A percentile compares a stretch with the other conserved stretches of the same genome.
Evolutionary conservation across 179 eudicot genomes (phyloP).

Genomic region (Spinacia oleracea): DNA sequence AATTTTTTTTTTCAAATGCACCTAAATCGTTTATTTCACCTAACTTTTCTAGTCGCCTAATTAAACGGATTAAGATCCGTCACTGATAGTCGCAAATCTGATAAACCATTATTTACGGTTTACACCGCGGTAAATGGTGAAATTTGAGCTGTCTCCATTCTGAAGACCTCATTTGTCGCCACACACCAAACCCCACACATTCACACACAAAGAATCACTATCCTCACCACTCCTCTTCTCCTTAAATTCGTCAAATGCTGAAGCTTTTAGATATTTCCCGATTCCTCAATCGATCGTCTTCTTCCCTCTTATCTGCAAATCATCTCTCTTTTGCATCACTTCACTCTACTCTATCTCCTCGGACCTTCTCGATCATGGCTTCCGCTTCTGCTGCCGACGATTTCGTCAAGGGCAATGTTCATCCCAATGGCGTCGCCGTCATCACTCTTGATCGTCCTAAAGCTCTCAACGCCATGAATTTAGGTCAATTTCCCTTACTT

Average conservation of each 20-base stretch:
- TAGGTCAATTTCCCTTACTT: slow-evolving; percentile 25
- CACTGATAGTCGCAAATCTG: too few species aligned
- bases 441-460: slow-evolving; percentile 94
- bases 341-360: slow-evolving; percentile 29
- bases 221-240: neutral
- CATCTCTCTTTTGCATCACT: neutral
- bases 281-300: slow-evolving; percentile 25
- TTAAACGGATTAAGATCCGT: too few species aligned
- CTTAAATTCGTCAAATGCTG: slow-evolving; percentile 19
- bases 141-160: too few species aligned
- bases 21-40: too few species aligned
- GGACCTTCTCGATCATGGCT: slow-evolving; percentile 55
- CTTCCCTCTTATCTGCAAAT: slow-evolving; percentile 1
- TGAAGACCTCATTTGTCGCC: neutral
- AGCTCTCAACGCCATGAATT: slow-evolving; percentile 95
- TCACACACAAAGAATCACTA: neutral
- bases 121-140: too few species aligned
- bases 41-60: too few species aligned
- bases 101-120: too few species aligned
- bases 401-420: slow-evolving; percentile 65
- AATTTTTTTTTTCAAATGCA: too few species aligned
- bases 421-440: slow-evolving; percentile 84
- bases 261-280: slow-evolving; percentile 24
- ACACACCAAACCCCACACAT: neutral
- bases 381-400: slow-evolving; percentile 51